Evolutionary conservation across 495 filamentous ascomycete genomes (phyloP).

Genomic region (Aspergillus biplanus): DNA sequence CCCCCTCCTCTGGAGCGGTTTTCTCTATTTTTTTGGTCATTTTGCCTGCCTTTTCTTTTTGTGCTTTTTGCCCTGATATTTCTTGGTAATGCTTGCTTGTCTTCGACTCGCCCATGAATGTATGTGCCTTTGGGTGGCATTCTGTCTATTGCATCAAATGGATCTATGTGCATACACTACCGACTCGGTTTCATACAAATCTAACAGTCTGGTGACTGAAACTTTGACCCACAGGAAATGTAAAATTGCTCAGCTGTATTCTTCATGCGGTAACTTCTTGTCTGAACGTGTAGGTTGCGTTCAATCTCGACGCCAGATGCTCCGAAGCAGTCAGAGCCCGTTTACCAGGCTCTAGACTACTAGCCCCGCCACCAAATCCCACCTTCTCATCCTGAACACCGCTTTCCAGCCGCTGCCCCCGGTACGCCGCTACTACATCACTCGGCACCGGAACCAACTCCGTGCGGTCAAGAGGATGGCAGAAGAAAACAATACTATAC

Average conservation of each 20-base stretch:
- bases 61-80: constrained; percentile 26
- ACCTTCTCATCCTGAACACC: constrained; percentile 33
- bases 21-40: constrained; percentile 22
- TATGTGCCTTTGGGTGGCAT: constrained; percentile 15
- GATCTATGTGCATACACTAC: constrained; percentile 23
- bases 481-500: constrained; percentile 91
- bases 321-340: constrained; percentile 78
- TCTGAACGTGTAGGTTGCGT: constrained; percentile 70
- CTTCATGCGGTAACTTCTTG: constrained; percentile 22
- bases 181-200: constrained; percentile 13
- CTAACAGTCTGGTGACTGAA: constrained; percentile 12
- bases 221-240: not conserved
- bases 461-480: constrained; percentile 78
- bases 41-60: constrained; percentile 23
- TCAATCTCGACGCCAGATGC: constrained; percentile 76
- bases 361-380: constrained; percentile 49
- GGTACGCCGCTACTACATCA: constrained; percentile 49
- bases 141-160: constrained; percentile 27
- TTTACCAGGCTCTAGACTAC: constrained; percentile 47
- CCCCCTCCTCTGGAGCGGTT: constrained; percentile 16
- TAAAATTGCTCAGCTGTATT: not conserved
- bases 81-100: constrained; percentile 23
- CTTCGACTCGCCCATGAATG: constrained; percentile 9
- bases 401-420: constrained; percentile 32
- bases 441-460: constrained; percentile 78